Evolutionary conservation across 768 basidiomycete genomes (phyloP).

Genomic region (Mycena olivaceomarginata): DNA sequence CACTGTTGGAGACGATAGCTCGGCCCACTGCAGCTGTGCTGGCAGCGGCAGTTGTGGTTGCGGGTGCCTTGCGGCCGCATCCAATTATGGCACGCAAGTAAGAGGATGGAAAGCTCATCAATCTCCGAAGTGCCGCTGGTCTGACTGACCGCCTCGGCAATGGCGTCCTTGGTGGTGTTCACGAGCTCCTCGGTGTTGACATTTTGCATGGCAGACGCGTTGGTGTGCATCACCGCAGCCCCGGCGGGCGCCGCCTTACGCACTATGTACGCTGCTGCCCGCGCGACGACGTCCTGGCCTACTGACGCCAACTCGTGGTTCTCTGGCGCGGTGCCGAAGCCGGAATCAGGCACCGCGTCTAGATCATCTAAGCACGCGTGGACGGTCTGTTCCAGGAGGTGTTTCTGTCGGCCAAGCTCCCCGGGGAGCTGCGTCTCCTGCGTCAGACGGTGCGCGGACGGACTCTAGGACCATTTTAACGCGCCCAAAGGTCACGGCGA

Average conservation of each 20-base stretch:
- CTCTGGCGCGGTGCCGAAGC: conserved; percentile 71
- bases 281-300: conserved; percentile 88
- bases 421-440: conserved; percentile 83
- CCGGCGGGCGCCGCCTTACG: conserved; percentile 61
- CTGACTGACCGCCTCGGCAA: conserved; percentile 89
- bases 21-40: conserved; percentile 23
- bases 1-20: conserved; percentile 48
- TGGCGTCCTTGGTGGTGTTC: conserved; percentile 76
- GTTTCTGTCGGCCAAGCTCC: conserved; percentile 87
- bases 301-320: conserved; percentile 81
- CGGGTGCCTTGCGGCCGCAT: conserved; percentile 21
- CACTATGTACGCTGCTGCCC: conserved; percentile 83
- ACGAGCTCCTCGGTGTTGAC: conserved; percentile 72
- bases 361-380: conserved; percentile 79
- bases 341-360: conserved; percentile 66
- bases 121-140: conserved; percentile 65
- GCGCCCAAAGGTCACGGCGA: conserved; percentile 64
- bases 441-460: conserved; percentile 86
- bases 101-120: conserved; percentile 47
- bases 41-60: not conserved
- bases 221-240: conserved; percentile 54
- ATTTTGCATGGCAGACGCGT: conserved; percentile 66
- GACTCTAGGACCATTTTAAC: conserved; percentile 87
- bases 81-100: conserved; percentile 44
- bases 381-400: conserved; percentile 82